Evolutionary conservation across 768 basidiomycete species (phyloP).

Genomic region (Agaricus subrufescens): DNA sequence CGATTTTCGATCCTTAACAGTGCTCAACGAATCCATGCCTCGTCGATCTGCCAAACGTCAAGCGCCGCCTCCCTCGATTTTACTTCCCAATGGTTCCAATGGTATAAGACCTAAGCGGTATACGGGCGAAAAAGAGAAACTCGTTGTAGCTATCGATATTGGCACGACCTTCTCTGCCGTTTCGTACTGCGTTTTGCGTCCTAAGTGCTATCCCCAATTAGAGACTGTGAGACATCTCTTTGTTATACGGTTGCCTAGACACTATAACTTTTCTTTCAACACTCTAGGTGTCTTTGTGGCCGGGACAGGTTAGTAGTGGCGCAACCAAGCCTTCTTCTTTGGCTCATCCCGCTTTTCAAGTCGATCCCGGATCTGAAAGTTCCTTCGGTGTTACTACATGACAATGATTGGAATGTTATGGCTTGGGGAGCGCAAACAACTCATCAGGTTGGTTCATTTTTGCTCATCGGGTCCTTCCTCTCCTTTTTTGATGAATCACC

Average conservation of each 20-base stretch:
- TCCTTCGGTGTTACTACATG: neutral
- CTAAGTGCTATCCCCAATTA: neutral
- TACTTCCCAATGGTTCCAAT: neutral
- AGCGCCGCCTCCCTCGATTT: neutral
- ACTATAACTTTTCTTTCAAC: neutral
- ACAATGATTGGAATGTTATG: neutral
- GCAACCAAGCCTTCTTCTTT: neutral
- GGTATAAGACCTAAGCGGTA: neutral
- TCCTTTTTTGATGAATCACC: neutral
- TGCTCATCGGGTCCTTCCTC: neutral
- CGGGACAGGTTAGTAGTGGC: neutral
- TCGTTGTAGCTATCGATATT: neutral
- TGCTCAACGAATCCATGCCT: neutral
- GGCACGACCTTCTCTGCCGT: conserved; percentile 1
- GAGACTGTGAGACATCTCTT: neutral
- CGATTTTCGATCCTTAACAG: too few species aligned
- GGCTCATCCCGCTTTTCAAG: neutral
- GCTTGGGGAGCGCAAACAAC: conserved; percentile 1
- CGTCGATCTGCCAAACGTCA: neutral
- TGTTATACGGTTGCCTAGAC: neutral
- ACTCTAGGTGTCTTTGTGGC: neutral
- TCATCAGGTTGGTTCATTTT: neutral
- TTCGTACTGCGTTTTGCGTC: neutral
- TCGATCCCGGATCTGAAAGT: neutral
- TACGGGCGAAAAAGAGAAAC: neutral